Percentiles rank a stretch among this genome's conserved stretches.
These are phyloP conservation scores for Metarhizium sp. DNA, from an alignment of 2,329 filamentous ascomycete species.

Conservation along the genomic window DNA sequence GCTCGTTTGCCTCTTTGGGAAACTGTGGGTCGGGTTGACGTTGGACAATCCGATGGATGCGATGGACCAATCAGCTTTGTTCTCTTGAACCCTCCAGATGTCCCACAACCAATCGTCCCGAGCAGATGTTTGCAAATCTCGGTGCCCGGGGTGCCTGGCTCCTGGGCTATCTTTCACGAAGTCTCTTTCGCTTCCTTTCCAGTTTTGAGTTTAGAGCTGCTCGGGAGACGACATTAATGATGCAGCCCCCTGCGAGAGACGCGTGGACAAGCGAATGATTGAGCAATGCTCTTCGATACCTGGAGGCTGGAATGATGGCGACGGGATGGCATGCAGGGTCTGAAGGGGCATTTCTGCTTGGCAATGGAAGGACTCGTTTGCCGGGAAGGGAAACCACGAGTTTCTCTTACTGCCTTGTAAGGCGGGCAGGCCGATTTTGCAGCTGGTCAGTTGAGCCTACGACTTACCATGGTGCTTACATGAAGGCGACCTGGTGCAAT, in stretches of 20 bases:
- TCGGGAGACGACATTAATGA: background rate
- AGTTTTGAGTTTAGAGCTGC: too few species aligned
- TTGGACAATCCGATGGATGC: slow-evolving; percentile 4
- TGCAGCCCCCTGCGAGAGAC: background rate
- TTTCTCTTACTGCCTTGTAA: too few species aligned
- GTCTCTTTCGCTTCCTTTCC: background rate
- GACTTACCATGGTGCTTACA: too few species aligned
- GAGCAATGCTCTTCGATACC: background rate
- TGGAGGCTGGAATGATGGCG: background rate
- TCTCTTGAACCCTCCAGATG: background rate
- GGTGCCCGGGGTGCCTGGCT: too few species aligned
- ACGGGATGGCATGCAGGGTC: too few species aligned
- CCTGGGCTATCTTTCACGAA: too few species aligned
- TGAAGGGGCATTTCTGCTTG: too few species aligned
- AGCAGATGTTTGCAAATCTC: background rate
- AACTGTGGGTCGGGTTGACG: background rate
- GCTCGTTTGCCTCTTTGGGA: background rate
- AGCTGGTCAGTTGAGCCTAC: too few species aligned
- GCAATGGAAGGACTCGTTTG: too few species aligned
- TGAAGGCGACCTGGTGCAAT: too few species aligned
- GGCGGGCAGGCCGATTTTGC: too few species aligned
- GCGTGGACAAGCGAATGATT: background rate
- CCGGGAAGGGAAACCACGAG: too few species aligned
- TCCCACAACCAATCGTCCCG: background rate
- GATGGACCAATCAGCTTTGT: slow-evolving; percentile 1